phyloP scores from a whole-genome alignment of 768 basidiomycete genomes.

The Amylocystis lapponica region DNA sequence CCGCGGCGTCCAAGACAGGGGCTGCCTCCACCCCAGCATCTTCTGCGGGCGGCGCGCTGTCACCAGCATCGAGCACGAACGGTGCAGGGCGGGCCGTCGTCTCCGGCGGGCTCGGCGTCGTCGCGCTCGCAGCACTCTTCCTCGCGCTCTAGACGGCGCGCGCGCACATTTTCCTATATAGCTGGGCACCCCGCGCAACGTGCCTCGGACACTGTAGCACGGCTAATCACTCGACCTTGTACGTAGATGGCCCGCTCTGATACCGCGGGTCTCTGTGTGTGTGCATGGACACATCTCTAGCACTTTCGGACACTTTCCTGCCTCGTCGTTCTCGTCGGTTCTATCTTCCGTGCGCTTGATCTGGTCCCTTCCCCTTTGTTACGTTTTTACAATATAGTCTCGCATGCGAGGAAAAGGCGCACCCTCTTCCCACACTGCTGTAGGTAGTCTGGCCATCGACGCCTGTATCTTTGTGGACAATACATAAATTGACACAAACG shows the following conservation, averaged over 20 bases:
- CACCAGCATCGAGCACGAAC: no score
- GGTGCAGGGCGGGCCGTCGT: slow-evolving; percentile 44
- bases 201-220: background rate
- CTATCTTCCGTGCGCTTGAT: slow-evolving; percentile 8
- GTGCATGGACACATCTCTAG: slow-evolving; percentile 8
- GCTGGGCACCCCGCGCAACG: background rate
- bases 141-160: slow-evolving; percentile 23
- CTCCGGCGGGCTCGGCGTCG: slow-evolving; percentile 43
- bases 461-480: no score
- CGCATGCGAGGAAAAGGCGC: slow-evolving; percentile 28
- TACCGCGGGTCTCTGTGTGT: slow-evolving; percentile 3
- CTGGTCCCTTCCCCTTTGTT: slow-evolving; percentile 4
- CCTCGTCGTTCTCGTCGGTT: slow-evolving; percentile 4
- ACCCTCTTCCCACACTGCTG: slow-evolving; percentile 9
- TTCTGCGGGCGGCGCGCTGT: slow-evolving; percentile 15
- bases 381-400: slow-evolving; percentile 16
- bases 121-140: slow-evolving; percentile 41
- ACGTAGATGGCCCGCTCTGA: slow-evolving; percentile 2
- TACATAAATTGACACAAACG: no score
- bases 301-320: slow-evolving; percentile 13
- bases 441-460: no score
- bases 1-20: slow-evolving; percentile 11
- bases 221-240: background rate
- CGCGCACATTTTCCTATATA: background rate
- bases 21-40: slow-evolving; percentile 16